These are phyloP conservation scores for Pueraria montana DNA, from an alignment of 306 rosid genomes.

Conservation along the genomic window DNA sequence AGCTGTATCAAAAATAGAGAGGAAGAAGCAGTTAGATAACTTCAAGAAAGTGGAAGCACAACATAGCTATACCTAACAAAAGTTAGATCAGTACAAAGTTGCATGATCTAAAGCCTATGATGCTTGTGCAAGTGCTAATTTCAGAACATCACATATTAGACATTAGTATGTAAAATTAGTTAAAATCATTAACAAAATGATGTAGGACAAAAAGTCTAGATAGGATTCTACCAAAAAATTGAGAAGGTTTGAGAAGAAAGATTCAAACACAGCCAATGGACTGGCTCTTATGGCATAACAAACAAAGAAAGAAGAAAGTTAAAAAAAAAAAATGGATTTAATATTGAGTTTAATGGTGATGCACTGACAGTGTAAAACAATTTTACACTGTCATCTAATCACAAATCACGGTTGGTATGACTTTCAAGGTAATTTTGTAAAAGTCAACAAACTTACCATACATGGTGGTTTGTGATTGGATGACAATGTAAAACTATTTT, in stretches of 20 bases:
- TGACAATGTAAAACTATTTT: too few relatives aligned
- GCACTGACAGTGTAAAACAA: too few relatives aligned
- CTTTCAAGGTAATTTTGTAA: too few relatives aligned
- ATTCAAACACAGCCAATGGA: conserved; percentile 15
- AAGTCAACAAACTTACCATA: too few relatives aligned
- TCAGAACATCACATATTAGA: conserved; percentile 19
- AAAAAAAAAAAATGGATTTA: too few relatives aligned
- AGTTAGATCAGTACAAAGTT: conserved; percentile 32
- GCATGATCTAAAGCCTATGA: conserved; percentile 22
- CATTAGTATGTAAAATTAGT: conserved; percentile 20
- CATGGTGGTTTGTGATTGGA: too few relatives aligned
- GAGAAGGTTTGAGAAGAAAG: conserved; percentile 19
- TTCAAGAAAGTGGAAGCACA: conserved; percentile 28
- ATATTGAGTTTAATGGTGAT: too few relatives aligned
- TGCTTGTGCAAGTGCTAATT: conserved; percentile 11
- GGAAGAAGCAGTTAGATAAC: conserved; percentile 51
- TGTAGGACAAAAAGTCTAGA: conserved; percentile 5
- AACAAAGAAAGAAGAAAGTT: too few relatives aligned
- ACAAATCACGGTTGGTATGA: too few relatives aligned
- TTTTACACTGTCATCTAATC: too few relatives aligned
- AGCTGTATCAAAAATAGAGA: conserved; percentile 67
- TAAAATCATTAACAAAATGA: neutral
- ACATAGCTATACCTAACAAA: conserved; percentile 29
- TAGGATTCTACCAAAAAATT: conserved; percentile 33
- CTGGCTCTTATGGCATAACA: neutral